Base-by-base conservation (phyloP, 345 rosid species). In the Diplotaxis tenuifolia region DNA sequence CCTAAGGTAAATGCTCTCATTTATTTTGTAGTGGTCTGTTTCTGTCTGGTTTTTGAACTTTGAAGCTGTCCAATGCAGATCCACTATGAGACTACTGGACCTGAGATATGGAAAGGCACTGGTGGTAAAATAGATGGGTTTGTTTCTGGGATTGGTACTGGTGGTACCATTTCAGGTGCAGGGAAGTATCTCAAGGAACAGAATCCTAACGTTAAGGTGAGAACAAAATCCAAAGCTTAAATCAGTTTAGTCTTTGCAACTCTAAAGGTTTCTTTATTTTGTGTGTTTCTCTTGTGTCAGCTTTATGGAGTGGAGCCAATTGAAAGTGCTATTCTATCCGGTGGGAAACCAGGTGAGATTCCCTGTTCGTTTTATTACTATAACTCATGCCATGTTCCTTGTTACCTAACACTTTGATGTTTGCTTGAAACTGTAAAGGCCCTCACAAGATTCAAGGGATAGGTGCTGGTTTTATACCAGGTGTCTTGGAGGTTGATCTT, bases 361-460 rank as follows among this genome's bases (percentile, higher is more conserved):
- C 23, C 31, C 4, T 22, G 19, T 64, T 12, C 16, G 40, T 42
- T 47, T 54, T 62, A 20, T 50, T 55, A 55, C 31, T 6, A 6
- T 12, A 22, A 25, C 50, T 6, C 20, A 22, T 58, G 31, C 57
- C 57, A 9, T 64, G 16, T 57, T 53, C 40, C 57, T 75, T 5
- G n/a, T 52, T 21, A 38, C 9, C 62, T 70, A 76, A 76, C 72
- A 9, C 28, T 10, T 42, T 49, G 47, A 27, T 50, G 68, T 65
- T 71, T 56, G 49, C 47, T 71, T 20, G 27, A 50, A 79, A 65
- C 31, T 69, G 50, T 18, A 6, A 65, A 93, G 96, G 98, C 36
- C 96, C 97, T 19, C 98, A 91, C 82, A 93, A 91, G 83, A 91
- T 93, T 79, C 98, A 91, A 80, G 98, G 97, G 72, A 89, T 93